Evolutionary conservation across 495 filamentous ascomycete species (phyloP).

Genomic region (Lasiosphaeria hispida): DNA sequence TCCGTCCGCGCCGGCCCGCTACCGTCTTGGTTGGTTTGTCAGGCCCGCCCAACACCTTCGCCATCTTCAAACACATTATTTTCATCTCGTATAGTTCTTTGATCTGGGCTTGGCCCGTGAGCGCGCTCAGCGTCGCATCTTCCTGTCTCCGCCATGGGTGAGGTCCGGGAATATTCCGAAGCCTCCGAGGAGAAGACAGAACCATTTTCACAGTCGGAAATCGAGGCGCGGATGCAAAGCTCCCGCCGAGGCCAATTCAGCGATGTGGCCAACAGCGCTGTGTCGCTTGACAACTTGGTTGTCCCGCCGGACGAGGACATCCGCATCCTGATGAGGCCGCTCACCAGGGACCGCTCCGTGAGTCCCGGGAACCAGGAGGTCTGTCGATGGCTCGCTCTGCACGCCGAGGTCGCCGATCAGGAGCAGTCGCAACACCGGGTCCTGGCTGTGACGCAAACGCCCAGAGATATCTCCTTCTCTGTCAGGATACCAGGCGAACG

Average conservation of each 20-base stretch:
- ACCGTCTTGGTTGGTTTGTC: constrained; percentile 8
- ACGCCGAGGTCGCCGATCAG: constrained; percentile 42
- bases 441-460: constrained; percentile 49
- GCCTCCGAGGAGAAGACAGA: constrained; percentile 50
- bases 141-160: constrained; percentile 33
- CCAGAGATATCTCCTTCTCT: constrained; percentile 48
- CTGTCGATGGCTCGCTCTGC: constrained; percentile 43
- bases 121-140: background rate
- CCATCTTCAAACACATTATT: background rate
- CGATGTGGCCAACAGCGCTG: constrained; percentile 30
- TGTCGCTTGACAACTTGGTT: constrained; percentile 45
- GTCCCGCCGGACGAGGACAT: constrained; percentile 44
- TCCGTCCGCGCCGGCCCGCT: background rate
- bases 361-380: constrained; percentile 46
- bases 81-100: background rate
- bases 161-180: constrained; percentile 31
- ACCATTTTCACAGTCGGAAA: constrained; percentile 49
- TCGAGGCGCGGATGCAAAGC: constrained; percentile 31
- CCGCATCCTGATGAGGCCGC: constrained; percentile 47
- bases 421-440: constrained; percentile 45
- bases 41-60: background rate
- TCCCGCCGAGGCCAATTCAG: constrained; percentile 35
- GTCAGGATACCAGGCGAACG: constrained; percentile 44
- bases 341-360: constrained; percentile 46
- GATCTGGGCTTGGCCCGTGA: background rate